phyloP scores from a whole-genome alignment of 345 rosid species.

The Carallia brachiata region DNA sequence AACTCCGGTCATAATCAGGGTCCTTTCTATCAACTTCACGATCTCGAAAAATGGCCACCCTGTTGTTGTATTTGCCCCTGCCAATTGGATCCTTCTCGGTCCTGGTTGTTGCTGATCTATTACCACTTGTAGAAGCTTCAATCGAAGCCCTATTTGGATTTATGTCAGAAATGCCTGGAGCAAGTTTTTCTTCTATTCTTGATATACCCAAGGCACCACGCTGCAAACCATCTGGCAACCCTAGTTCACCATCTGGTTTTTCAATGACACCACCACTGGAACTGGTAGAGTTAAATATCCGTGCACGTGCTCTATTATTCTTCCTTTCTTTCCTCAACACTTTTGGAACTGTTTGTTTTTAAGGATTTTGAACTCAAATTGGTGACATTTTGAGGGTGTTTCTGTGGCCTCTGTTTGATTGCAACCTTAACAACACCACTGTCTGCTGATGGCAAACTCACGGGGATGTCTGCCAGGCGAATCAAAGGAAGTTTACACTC shows the following conservation, averaged over 20 bases:
- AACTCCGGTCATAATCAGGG: slow-evolving; percentile 80
- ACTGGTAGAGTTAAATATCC: slow-evolving; percentile 60
- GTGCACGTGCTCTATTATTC: slow-evolving; percentile 74
- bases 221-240: slow-evolving; percentile 43
- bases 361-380: slow-evolving; percentile 40
- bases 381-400: slow-evolving; percentile 32
- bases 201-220: slow-evolving; percentile 31
- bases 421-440: slow-evolving; percentile 56
- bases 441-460: slow-evolving; percentile 59
- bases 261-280: slow-evolving; percentile 30
- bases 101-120: slow-evolving; percentile 54
- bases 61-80: slow-evolving; percentile 48
- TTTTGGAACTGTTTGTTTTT: slow-evolving; percentile 52
- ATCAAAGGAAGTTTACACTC: slow-evolving; percentile 53
- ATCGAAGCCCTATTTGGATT: slow-evolving; percentile 42
- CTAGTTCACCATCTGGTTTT: slow-evolving; percentile 46
- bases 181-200: slow-evolving; percentile 50
- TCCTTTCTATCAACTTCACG: slow-evolving; percentile 71
- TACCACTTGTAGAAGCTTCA: slow-evolving; percentile 54
- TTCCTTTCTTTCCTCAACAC: slow-evolving; percentile 84
- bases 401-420: slow-evolving; percentile 74
- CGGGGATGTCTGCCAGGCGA: slow-evolving; percentile 75
- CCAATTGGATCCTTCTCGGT: slow-evolving; percentile 58
- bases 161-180: slow-evolving; percentile 39
- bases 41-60: slow-evolving; percentile 82